These are phyloP conservation scores for Yarrowia sp. DNA, from an alignment of 805 yeast species.

Conservation along the genomic window DNA sequence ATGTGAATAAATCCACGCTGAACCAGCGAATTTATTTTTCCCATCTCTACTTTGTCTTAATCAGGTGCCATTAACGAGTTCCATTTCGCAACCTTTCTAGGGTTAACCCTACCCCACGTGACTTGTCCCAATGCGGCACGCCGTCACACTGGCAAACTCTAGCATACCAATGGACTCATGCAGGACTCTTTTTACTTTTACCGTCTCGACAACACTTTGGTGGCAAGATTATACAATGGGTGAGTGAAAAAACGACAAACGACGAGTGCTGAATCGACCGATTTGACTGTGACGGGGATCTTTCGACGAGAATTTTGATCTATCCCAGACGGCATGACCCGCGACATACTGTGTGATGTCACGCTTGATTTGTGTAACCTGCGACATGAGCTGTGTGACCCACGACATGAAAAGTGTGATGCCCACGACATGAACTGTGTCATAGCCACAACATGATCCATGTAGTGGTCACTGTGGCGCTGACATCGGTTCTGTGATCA, in stretches of 20 bases:
- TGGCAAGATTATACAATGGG: constrained; percentile 25
- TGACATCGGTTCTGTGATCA: too few species aligned
- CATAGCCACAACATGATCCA: too few species aligned
- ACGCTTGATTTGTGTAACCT: background rate
- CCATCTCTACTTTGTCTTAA: background rate
- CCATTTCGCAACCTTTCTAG: background rate
- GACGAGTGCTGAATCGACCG: background rate
- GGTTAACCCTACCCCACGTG: constrained; percentile 19
- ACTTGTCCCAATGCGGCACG: constrained; percentile 9
- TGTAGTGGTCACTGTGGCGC: too few species aligned
- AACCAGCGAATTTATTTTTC: background rate
- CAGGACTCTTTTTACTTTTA: constrained; percentile 24
- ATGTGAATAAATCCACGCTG: background rate
- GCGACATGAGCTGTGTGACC: background rate
- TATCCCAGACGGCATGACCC: background rate
- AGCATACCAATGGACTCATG: constrained; percentile 15
- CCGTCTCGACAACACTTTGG: constrained; percentile 25
- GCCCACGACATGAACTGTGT: background rate
- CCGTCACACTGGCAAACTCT: constrained; percentile 17
- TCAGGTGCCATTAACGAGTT: too few species aligned
- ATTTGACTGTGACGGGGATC: background rate
- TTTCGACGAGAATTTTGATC: too few species aligned
- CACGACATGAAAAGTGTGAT: background rate
- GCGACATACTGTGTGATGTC: background rate
- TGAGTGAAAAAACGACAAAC: background rate